A percentile compares a stretch with the other conserved stretches of the same genome.
phyloP scores from a whole-genome alignment of 768 basidiomycete genomes.

The Favolaschia claudopus region DNA sequence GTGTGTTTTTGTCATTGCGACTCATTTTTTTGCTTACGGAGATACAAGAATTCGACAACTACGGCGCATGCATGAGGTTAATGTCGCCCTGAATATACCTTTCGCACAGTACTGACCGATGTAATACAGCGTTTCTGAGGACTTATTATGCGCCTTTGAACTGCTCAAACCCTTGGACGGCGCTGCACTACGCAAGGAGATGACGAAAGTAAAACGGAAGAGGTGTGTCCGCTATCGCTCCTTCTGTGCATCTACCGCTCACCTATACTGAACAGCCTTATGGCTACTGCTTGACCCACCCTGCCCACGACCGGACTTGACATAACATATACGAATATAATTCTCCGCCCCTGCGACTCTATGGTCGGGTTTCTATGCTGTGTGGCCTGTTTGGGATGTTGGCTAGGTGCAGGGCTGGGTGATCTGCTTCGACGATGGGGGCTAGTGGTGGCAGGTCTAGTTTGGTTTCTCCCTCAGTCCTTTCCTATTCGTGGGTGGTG shows the following conservation, averaged over 20 bases:
- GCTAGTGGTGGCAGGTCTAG: slow-evolving; percentile 8
- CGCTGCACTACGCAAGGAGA: slow-evolving; percentile 94
- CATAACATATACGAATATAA: slow-evolving; percentile 37
- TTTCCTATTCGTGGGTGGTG: slow-evolving; percentile 3
- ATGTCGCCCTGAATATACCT: slow-evolving; percentile 24
- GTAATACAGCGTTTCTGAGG: slow-evolving; percentile 87
- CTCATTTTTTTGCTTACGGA: slow-evolving; percentile 28
- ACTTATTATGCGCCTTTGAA: slow-evolving; percentile 96
- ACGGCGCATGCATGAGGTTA: slow-evolving; percentile 94
- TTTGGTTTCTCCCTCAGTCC: slow-evolving; percentile 10
- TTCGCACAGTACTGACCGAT: slow-evolving; percentile 22
- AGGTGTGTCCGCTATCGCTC: slow-evolving; percentile 58
- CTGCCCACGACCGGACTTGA: slow-evolving; percentile 8
- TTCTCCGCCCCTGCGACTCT: slow-evolving; percentile 14
- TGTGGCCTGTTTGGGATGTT: slow-evolving; percentile 11
- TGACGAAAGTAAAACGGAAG: slow-evolving; percentile 99
- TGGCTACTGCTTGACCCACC: slow-evolving; percentile 13
- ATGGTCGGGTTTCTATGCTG: slow-evolving; percentile 9
- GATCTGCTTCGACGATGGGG: slow-evolving; percentile 9
- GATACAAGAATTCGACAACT: slow-evolving; percentile 87
- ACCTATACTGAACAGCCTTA: slow-evolving; percentile 6
- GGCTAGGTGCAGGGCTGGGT: slow-evolving; percentile 15
- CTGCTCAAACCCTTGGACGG: slow-evolving; percentile 95
- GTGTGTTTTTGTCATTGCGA: slow-evolving; percentile 34
- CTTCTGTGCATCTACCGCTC: neutral